A percentile compares a stretch with the other conserved stretches of the same genome.
Evolutionary conservation across 495 filamentous ascomycete species (phyloP).

Genomic region (Lichenothelia convexa): DNA sequence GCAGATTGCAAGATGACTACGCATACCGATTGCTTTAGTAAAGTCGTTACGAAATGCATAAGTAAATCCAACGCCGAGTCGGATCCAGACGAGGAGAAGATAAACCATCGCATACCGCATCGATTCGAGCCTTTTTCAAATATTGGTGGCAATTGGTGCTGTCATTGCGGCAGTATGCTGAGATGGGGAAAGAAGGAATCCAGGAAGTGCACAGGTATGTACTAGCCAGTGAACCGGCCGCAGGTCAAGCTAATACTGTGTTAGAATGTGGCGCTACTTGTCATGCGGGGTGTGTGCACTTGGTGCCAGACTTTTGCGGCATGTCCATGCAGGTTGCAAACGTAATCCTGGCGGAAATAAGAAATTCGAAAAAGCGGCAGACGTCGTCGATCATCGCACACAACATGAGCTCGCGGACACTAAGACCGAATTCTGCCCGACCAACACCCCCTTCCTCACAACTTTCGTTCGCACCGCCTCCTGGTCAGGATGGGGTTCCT

Average conservation of each 20-base stretch:
- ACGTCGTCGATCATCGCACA: conserved; percentile 30
- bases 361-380: conserved; percentile 36
- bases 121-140: conserved; percentile 89
- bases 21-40: conserved; percentile 87
- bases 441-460: conserved; percentile 21
- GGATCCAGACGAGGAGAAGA: conserved; percentile 95
- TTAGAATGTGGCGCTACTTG: conserved; percentile 83
- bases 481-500: conserved; percentile 23
- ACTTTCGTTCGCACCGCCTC: conserved; percentile 16
- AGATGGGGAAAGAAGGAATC: conserved; percentile 88
- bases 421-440: conserved; percentile 35
- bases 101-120: conserved; percentile 98
- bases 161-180: conserved; percentile 96
- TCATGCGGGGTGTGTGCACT: conserved; percentile 78
- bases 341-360: conserved; percentile 61
- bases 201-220: conserved; percentile 71
- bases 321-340: conserved; percentile 98
- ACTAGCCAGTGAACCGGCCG: neutral
- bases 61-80: conserved; percentile 97
- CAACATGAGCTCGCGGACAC: conserved; percentile 45
- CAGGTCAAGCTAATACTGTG: conserved; percentile 3
- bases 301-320: conserved; percentile 97
- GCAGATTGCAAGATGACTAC: conserved; percentile 99
- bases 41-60: conserved; percentile 99
- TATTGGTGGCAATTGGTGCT: conserved; percentile 97